Base-by-base conservation (phyloP, 148 eudicot species). In the Nepenthes mirabilis region DNA sequence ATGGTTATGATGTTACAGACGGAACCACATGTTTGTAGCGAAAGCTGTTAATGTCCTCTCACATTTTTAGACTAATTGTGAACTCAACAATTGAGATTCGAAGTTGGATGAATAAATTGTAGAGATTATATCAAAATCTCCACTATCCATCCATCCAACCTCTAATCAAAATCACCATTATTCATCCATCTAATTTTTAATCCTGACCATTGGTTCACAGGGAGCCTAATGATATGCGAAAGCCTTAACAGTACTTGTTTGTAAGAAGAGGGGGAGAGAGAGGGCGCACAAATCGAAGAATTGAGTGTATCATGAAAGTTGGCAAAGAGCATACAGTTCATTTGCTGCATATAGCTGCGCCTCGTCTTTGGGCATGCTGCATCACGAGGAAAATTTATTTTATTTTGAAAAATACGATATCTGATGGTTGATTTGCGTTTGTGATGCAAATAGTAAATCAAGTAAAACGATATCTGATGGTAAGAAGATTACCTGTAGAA, bases 291-390 rank as follows among this genome's bases (percentile, higher is more conserved):
- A 14, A 37, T 43, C 14, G 55, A 50, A 49, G 32, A 11, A 32
- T 33, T 34, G 58, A 45, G 56, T 35, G 0, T 9, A 51, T 10
- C 33, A 52, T 32, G 8, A 58, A 34, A 51, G 37, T 12, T 11
- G 51, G 47, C 12, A 14, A 67, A 69, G 65, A 68, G 56, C 95
- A 64, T 86, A 90, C 97, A 90, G 79, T 82, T 90, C 97, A 73
- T 80, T 70, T 47, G 97, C 95, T 14, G 97, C 91, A 64, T 55
- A 81, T 52, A 86, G 63, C 72, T 90, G 97, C 37, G 95, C 88
- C 75, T 90, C 91, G 9, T 90, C 95, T 58, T 82, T 86, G 23
- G 97, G 97, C 97, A 90, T 90, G 80, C 97, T 90, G 81, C 73
- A 79, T 6, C 11, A 59, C 12, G 64, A 34, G 63, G 50, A 43